Evolutionary conservation across 2,329 filamentous ascomycete species (phyloP).

Genomic region (Aureobasidium sp.): DNA sequence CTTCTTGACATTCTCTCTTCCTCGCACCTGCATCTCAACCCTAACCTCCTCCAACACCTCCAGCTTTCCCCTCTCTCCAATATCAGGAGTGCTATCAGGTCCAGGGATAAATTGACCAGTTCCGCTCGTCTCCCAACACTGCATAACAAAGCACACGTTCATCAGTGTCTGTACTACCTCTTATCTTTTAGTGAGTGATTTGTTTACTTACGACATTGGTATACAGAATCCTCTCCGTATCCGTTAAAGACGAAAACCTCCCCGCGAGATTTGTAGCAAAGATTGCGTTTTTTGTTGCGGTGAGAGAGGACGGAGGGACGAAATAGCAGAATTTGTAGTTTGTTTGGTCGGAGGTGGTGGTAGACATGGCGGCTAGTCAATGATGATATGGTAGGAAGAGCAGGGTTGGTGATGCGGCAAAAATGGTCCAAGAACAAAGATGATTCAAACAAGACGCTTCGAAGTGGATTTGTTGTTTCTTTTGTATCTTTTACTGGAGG

Average conservation of each 20-base stretch:
- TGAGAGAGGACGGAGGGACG: slow-evolving; percentile 33
- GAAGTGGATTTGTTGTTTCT: background rate
- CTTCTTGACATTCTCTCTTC: slow-evolving; percentile 48
- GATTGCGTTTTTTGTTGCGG: slow-evolving; percentile 37
- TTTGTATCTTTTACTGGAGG: background rate
- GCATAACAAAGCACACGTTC: background rate
- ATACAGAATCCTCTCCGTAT: background rate
- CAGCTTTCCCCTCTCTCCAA: slow-evolving; percentile 51
- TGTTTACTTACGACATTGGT: background rate
- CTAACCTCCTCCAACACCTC: slow-evolving; percentile 55
- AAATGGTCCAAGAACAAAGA: background rate
- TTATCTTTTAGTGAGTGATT: too few relatives aligned
- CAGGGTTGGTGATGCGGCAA: background rate
- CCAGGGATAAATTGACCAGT: slow-evolving; percentile 62
- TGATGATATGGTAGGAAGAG: background rate
- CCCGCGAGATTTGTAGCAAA: slow-evolving; percentile 40
- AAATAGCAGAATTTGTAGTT: slow-evolving; percentile 42
- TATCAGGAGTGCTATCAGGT: slow-evolving; percentile 53
- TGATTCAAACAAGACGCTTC: background rate
- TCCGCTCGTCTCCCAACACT: slow-evolving; percentile 40
- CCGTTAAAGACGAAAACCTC: slow-evolving; percentile 25
- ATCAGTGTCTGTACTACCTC: too few relatives aligned
- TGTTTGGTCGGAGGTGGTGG: background rate
- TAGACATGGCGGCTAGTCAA: background rate
- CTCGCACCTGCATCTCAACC: slow-evolving; percentile 57